A percentile compares a stretch with the other conserved stretches of the same genome.
Evolutionary conservation across 257 asterid genomes (phyloP).

Genomic region (Ophiorrhiza pumila): DNA sequence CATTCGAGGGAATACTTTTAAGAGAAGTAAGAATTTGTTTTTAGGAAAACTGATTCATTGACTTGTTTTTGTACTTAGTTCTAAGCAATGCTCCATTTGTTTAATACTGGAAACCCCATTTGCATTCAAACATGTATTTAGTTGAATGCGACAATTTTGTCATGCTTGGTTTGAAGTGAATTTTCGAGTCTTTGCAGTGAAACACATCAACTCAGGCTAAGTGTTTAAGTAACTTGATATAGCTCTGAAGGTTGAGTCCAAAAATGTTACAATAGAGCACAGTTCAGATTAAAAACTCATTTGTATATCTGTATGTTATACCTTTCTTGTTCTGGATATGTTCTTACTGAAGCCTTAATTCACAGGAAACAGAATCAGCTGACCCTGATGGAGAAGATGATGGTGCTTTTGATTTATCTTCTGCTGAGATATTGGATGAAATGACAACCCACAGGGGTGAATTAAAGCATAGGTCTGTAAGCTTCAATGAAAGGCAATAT

Average conservation of each 20-base stretch:
- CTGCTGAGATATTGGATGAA: conserved; percentile 77
- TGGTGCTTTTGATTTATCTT: conserved; percentile 38
- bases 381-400: conserved; percentile 31
- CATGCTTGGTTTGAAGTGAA: background rate
- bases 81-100: background rate
- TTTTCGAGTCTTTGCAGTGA: background rate
- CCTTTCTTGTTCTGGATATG: background rate
- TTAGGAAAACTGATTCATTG: background rate
- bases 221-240: background rate
- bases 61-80: background rate
- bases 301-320: background rate
- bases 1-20: background rate
- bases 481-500: conserved; percentile 64
- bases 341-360: background rate
- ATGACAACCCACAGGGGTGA: conserved; percentile 83
- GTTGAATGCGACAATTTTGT: background rate
- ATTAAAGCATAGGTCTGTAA: conserved; percentile 61
- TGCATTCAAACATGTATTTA: background rate
- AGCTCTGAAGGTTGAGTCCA: background rate
- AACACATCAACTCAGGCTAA: background rate
- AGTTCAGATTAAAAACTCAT: background rate
- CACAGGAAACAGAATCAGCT: conserved; percentile 43
- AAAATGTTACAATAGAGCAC: background rate
- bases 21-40: background rate
- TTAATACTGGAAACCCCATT: background rate